A percentile compares a stretch with the other conserved stretches of the same genome.
Conservation (phyloP, 768 basidiomycete species). For the Leccinum longicurvipes region DNA sequence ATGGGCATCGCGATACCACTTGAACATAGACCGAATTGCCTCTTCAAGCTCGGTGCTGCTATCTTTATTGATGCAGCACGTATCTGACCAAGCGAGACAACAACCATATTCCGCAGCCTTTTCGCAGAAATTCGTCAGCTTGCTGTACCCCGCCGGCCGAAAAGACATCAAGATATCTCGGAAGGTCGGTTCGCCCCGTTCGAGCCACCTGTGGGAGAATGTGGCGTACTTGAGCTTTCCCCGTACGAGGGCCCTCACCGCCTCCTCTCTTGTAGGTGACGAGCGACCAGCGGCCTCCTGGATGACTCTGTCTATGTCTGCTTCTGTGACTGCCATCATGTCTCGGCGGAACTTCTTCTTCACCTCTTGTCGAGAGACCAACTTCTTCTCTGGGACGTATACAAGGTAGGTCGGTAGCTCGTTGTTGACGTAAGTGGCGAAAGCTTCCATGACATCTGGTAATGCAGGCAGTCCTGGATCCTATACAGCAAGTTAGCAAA, state of each 20-base stretch:
- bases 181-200: conserved; percentile 28
- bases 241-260: conserved; percentile 19
- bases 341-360: conserved; percentile 31
- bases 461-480: conserved; percentile 13
- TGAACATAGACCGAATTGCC: conserved; percentile 34
- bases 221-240: conserved; percentile 28
- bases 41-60: conserved; percentile 35
- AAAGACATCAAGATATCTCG: conserved; percentile 31
- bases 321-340: conserved; percentile 24
- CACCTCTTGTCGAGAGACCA: conserved; percentile 30
- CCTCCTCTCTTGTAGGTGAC: conserved; percentile 27
- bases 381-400: conserved; percentile 23
- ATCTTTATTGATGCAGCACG: conserved; percentile 34
- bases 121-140: conserved; percentile 23
- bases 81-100: conserved; percentile 33
- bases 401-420: conserved; percentile 30
- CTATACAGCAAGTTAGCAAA: conserved; percentile 8
- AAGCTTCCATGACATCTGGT: conserved; percentile 25
- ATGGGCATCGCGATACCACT: conserved; percentile 29
- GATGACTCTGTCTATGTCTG: conserved; percentile 16
- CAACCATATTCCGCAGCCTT: conserved; percentile 29
- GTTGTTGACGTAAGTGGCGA: conserved; percentile 25
- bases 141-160: conserved; percentile 24
- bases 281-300: conserved; percentile 22
- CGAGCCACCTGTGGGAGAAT: conserved; percentile 30